Conservation (phyloP, 805 yeast genomes). For the Kodamaea hsintzibuensis region DNA sequence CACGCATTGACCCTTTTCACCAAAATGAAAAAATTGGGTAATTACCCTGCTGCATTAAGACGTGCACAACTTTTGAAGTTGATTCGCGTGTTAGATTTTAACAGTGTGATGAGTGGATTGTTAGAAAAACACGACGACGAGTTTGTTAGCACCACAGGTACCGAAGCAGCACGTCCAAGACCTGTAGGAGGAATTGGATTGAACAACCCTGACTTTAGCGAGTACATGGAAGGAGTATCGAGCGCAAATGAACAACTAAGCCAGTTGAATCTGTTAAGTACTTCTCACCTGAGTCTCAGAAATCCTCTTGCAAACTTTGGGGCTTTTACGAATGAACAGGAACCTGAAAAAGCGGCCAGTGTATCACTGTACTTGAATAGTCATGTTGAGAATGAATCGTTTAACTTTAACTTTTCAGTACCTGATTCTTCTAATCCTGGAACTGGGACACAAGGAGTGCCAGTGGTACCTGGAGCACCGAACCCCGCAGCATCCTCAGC, state of each 20-base stretch:
- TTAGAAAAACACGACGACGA: conserved; percentile 60
- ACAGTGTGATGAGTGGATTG: conserved; percentile 60
- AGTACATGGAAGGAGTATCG: conserved; percentile 6
- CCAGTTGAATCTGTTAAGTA: not conserved
- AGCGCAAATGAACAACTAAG: conserved; percentile 3
- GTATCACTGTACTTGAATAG: conserved; percentile 10
- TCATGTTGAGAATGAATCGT: conserved; percentile 18
- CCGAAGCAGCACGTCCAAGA: not conserved
- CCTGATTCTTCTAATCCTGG: conserved; percentile 5
- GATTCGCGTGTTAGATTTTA: conserved; percentile 65
- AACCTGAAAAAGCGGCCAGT: not conserved
- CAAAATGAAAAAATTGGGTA: conserved; percentile 74
- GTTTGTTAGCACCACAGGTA: conserved; percentile 12
- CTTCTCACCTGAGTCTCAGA: not conserved
- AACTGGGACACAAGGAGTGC: not conserved
- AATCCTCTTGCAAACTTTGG: not conserved
- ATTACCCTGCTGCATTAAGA: conserved; percentile 76
- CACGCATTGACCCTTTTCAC: conserved; percentile 71
- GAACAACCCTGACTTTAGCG: conserved; percentile 4
- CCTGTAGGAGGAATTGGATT: not conserved
- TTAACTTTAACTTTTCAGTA: conserved; percentile 17
- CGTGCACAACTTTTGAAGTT: conserved; percentile 69
- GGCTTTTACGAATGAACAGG: not conserved
- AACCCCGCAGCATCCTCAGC: not conserved
- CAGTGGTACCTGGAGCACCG: not conserved